Conservation (phyloP, 305 asterid species). For the Solanum chacoense region DNA sequence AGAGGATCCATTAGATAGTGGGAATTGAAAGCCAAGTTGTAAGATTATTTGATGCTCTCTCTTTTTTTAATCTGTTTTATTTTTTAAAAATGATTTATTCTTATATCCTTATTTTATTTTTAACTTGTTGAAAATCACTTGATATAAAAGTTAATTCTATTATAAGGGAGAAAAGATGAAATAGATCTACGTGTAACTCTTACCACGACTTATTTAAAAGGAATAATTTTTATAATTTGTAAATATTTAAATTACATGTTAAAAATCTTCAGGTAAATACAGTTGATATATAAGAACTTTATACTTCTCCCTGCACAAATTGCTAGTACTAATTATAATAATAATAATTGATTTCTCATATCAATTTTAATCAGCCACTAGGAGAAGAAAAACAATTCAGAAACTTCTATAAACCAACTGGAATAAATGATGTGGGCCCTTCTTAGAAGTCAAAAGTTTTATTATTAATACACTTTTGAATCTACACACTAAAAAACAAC, state of each 20-base stretch:
- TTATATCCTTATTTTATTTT: neutral
- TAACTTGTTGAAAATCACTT: neutral
- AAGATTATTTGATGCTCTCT: neutral
- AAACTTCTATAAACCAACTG: neutral
- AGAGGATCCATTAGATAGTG: neutral
- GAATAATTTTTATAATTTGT: neutral
- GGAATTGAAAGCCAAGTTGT: neutral
- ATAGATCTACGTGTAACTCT: neutral
- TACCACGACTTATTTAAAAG: neutral
- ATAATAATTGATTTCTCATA: neutral
- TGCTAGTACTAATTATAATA: neutral
- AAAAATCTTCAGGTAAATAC: neutral
- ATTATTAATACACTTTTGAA: neutral
- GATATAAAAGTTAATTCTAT: neutral
- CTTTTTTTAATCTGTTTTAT: neutral
- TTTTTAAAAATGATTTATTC: neutral
- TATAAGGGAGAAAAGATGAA: neutral
- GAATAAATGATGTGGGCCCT: neutral
- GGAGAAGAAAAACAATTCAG: neutral
- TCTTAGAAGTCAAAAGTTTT: neutral
- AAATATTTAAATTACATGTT: neutral
- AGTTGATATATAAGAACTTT: neutral
- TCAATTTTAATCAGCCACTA: neutral
- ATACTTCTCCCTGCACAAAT: neutral
- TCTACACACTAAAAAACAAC: neutral